Conservation (phyloP, 345 rosid species). For the Turritis glabra region DNA sequence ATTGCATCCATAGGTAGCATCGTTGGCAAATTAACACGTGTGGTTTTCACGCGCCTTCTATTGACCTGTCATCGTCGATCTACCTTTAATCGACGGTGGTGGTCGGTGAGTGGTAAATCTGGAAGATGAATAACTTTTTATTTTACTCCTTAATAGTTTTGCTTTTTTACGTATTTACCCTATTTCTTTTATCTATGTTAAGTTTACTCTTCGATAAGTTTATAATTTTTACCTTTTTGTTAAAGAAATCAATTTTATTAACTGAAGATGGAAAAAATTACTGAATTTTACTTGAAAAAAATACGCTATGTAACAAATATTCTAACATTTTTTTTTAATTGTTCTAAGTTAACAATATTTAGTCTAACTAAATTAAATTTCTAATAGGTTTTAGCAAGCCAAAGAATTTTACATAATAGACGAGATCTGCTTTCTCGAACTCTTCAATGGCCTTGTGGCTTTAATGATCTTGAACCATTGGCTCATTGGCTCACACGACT, state of each 20-base stretch:
- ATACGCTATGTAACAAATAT: background rate
- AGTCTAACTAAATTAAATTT: background rate
- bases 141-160: background rate
- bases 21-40: slow-evolving; percentile 55
- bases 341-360: background rate
- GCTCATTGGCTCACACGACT: slow-evolving; percentile 59
- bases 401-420: slow-evolving; percentile 22
- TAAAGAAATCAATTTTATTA: background rate
- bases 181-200: background rate
- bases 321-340: background rate
- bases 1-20: slow-evolving; percentile 46
- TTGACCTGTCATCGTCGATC: slow-evolving; percentile 40
- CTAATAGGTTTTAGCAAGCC: background rate
- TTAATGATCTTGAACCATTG: slow-evolving; percentile 79
- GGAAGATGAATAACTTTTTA: too few species aligned
- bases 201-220: background rate
- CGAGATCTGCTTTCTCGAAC: slow-evolving; percentile 16
- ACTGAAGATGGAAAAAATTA: background rate
- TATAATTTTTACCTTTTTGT: too few species aligned
- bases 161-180: background rate
- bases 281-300: background rate
- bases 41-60: slow-evolving; percentile 55
- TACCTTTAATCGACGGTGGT: slow-evolving; percentile 43
- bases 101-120: too few species aligned
- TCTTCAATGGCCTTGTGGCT: slow-evolving; percentile 50